Base-by-base conservation (phyloP, 257 asterid genomes). In the Primulina tabacum region DNA sequence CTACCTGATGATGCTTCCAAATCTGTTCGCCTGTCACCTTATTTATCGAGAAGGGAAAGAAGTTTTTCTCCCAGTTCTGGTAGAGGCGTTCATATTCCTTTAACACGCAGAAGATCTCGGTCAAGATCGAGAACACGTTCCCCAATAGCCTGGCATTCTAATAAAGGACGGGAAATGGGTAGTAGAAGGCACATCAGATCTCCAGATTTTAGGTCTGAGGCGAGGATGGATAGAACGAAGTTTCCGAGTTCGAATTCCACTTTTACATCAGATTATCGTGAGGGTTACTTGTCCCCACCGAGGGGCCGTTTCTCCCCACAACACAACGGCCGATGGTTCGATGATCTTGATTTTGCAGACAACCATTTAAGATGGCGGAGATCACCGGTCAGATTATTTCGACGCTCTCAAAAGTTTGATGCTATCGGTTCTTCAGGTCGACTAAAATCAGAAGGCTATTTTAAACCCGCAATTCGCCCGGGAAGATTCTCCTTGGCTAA, bases 111-210 rank as follows among this genome's bases (percentile, higher is more conserved):
- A 75, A 87, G 82, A 73, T 88, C 94, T 56, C 87, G 88, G 11
- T 92, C 96, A 26, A 83, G 94, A 82, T 90, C 98, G 6, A 84
- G 95, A 79, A 72, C 96, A 3, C 94, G 85, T n/a, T 87, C 98
- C 32, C 98, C 96, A 37, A 78, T 79, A 71, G 68, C 72, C 7
- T 92, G 96, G 97, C 87, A 77, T 30, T 68, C 86, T 16, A 85
- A 79, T 7, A 84, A 87, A 77, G 90, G 81, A 35, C 78, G 87
- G 9, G 74, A 75, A 64, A 18, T 78, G 29, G 77, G 78, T 67
- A 56, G 65, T 52, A 85, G 90, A 75, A 71, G 83, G 65, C 79
- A 67, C 60, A 82, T 83, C 72, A 78, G 90, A 75, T 88, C 97
- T 43, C 96, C 96, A 0, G 92, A 90, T 72, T 77, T 82, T 67